Base-by-base conservation (phyloP, 140 eudicot genomes). In the Cichorium intybus region DNA sequence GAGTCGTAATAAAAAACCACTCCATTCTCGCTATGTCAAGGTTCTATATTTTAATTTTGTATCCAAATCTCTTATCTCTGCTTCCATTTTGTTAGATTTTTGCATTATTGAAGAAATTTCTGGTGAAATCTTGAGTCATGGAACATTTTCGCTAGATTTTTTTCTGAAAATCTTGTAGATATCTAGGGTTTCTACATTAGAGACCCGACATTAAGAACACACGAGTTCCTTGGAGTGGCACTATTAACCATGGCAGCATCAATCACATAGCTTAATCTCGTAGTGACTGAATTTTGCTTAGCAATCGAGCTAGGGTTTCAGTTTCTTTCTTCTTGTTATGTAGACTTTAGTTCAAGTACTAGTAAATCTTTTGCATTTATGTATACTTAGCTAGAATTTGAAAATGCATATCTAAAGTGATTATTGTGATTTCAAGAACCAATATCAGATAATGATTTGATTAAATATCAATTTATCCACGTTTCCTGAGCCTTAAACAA, bases 21-120 rank as follows among this genome's bases (percentile, higher is more conserved):
- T 55, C 24, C 24, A 31, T 58, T 21, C 7, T 75, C 84, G 62
- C 72, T 68, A 82, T 82, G 88, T 82, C 84, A 75, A 79, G 84
- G 88, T 35, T 67, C 17, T 35, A 4, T 43, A 2, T 43, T 65
- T 7, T 2, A 0, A 26, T 24, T 66, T 39, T 18, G 15, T 52
- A n/a, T 62, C 62, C 57, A 20, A 51, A 24, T 68, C 34, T 7
- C 33, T 8, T 46, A 28, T 29, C 4, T 17, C 12, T 63, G 21
- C 50, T 62, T 47, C 22, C 24, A 33, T n/a, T 64, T 54, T 21
- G 50, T 74, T 62, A 31, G 21, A 50, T 46, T 17, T 62, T 16
- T 34, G 22, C 59, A 21, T 15, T 21, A 21, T 74, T 74, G 47
- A 6, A 28, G 10, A 17, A 47, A 43, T 35, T 51, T 11, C 7